Percentiles rank a stretch among this genome's conserved stretches.
These are phyloP conservation scores for Limonium bicolor DNA, from an alignment of 148 eudicot species.

Conservation along the genomic window DNA sequence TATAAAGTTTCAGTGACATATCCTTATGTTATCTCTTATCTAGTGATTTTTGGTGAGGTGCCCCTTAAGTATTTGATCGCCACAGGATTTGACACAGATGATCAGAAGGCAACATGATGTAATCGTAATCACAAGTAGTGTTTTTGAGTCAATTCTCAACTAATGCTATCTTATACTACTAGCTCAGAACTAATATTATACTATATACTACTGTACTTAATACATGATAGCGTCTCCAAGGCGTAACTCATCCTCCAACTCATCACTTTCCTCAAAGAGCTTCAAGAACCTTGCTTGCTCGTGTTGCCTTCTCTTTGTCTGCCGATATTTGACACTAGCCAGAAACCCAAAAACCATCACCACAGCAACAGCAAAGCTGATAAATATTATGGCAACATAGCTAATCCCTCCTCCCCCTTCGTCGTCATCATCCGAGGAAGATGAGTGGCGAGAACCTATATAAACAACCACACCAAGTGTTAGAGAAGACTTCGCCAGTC, in stretches of 20 bases:
- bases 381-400: constrained; percentile 17
- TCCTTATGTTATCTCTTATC: too few species aligned
- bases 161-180: too few species aligned
- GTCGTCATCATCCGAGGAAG: neutral
- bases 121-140: too few species aligned
- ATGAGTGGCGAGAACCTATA: neutral
- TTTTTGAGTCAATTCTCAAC: too few species aligned
- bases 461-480: neutral
- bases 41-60: too few species aligned
- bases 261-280: constrained; percentile 76
- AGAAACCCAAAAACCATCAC: constrained; percentile 21
- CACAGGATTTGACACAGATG: too few species aligned
- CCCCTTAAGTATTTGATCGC: too few species aligned
- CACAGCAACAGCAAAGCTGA: constrained; percentile 21
- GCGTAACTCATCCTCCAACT: constrained; percentile 68
- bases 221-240: too few species aligned
- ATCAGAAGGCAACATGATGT: too few species aligned
- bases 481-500: neutral
- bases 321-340: constrained; percentile 51
- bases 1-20: too few species aligned
- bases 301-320: constrained; percentile 51
- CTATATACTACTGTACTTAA: too few species aligned
- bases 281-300: constrained; percentile 77
- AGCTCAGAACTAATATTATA: too few species aligned
- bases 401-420: constrained; percentile 11